Percentiles rank a stretch among this genome's conserved stretches.
Evolutionary conservation across 148 eudicot species (phyloP).

Genomic region (Rhododendron ferrugineum): DNA sequence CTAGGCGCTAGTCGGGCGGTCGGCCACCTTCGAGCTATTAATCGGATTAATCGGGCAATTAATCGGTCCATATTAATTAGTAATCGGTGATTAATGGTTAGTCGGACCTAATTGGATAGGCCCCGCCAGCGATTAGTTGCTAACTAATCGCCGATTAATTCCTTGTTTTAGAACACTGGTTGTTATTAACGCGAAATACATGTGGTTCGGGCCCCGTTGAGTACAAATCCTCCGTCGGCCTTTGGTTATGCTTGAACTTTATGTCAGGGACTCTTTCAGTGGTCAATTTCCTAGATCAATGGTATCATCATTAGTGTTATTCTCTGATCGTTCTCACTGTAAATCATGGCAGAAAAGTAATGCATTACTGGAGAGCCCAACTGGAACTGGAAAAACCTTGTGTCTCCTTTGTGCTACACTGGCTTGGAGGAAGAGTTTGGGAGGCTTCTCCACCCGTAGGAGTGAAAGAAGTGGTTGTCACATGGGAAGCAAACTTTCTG

Average conservation of each 20-base stretch:
- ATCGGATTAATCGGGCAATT: too few relatives aligned
- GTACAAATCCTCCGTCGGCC: not conserved
- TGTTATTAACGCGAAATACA: not conserved
- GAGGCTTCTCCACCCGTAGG: constrained; percentile 51
- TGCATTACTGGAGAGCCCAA: constrained; percentile 93
- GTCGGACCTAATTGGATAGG: too few relatives aligned
- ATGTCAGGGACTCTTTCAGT: not conserved
- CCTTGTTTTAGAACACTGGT: too few relatives aligned
- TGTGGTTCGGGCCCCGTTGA: not conserved
- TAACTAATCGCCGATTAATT: too few relatives aligned
- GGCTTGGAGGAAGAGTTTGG: constrained; percentile 91
- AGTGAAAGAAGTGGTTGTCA: constrained; percentile 18
- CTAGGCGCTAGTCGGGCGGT: too few relatives aligned
- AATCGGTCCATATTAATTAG: too few relatives aligned
- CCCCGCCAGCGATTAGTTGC: too few relatives aligned
- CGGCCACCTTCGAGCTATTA: too few relatives aligned
- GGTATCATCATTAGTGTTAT: not conserved
- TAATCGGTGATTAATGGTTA: too few relatives aligned
- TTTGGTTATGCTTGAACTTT: not conserved
- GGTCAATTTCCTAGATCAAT: not conserved
- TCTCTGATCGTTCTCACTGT: not conserved
- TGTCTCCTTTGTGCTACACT: constrained; percentile 96
- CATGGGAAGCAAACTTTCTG: constrained; percentile 26
- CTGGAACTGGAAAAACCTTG: constrained; percentile 97
- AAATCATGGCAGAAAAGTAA: constrained; percentile 56